phyloP scores from a whole-genome alignment of 2,329 filamentous ascomycete genomes.

The Fusarium algeriense region DNA sequence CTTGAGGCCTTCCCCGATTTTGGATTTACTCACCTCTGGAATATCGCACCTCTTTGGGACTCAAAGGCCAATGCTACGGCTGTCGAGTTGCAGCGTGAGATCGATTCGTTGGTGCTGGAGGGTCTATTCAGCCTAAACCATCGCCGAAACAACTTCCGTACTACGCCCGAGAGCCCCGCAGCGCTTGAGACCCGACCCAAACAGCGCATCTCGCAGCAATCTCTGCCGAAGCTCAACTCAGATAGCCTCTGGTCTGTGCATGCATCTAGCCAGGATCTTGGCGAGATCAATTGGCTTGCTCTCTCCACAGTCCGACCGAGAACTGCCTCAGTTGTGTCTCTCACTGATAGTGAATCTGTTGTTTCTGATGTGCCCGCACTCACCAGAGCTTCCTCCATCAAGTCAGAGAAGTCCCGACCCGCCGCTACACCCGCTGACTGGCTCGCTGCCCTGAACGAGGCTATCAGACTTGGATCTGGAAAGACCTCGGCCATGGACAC shows the following conservation, averaged over 20 bases:
- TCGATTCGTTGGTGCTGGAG: constrained; percentile 40
- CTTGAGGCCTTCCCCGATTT: constrained; percentile 39
- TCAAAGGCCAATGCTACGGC: constrained; percentile 34
- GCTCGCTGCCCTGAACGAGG: constrained; percentile 54
- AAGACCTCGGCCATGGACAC: constrained; percentile 22
- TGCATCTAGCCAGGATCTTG: constrained; percentile 25
- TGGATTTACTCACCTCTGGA: constrained; percentile 43
- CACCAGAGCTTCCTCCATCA: constrained; percentile 43
- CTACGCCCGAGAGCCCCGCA: constrained; percentile 43
- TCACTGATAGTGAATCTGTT: constrained; percentile 30
- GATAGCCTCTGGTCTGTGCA: constrained; percentile 53
- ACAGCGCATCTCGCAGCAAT: constrained; percentile 47
- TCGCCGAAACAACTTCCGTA: constrained; percentile 45
- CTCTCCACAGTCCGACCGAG: constrained; percentile 39
- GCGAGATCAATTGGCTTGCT: constrained; percentile 41
- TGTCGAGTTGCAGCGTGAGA: constrained; percentile 34
- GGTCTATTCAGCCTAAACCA: constrained; percentile 47
- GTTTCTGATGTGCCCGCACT: constrained; percentile 20
- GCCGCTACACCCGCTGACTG: constrained; percentile 51
- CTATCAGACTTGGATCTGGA: constrained; percentile 33
- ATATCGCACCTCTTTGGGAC: constrained; percentile 46
- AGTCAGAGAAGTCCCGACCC: constrained; percentile 35
- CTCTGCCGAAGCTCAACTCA: constrained; percentile 50
- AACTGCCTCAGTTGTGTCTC: constrained; percentile 38
- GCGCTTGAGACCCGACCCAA: constrained; percentile 52